These are phyloP conservation scores for Microthyrium microscopicum DNA, from an alignment of 2,329 filamentous ascomycete genomes.

Conservation along the genomic window DNA sequence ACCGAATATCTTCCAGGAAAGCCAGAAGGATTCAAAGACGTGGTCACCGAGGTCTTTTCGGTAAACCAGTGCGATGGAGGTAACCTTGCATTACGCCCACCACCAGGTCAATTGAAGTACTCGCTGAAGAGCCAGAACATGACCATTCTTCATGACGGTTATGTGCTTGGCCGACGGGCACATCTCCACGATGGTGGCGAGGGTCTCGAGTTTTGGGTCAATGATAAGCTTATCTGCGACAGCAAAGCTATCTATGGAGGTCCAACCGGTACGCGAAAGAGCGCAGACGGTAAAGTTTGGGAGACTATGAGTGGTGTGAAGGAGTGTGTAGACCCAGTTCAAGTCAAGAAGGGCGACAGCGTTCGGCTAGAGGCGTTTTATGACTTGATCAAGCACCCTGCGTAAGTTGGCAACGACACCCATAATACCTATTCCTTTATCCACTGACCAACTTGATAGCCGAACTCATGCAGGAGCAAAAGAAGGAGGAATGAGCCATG, in stretches of 20 bases:
- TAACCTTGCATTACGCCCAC: too few relatives aligned
- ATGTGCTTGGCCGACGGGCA: not conserved
- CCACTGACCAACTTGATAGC: too few relatives aligned
- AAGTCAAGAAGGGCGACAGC: not conserved
- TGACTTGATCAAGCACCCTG: not conserved
- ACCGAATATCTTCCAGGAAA: slow-evolving; percentile 1
- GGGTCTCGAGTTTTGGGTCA: not conserved
- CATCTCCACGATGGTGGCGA: not conserved
- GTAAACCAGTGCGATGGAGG: slow-evolving; percentile 1
- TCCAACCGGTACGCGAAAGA: not conserved
- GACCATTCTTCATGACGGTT: not conserved
- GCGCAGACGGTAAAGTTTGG: not conserved
- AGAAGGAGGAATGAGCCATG: too few relatives aligned
- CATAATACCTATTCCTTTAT: too few relatives aligned
- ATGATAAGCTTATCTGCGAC: not conserved
- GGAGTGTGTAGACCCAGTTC: not conserved
- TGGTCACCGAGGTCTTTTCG: not conserved
- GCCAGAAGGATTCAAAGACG: not conserved
- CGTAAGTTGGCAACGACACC: too few relatives aligned
- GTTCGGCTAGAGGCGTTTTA: not conserved
- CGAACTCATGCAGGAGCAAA: too few relatives aligned
- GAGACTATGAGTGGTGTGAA: not conserved
- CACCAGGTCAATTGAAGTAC: not conserved
- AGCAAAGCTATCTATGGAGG: not conserved
- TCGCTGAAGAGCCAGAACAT: not conserved